Base-by-base conservation (phyloP, 2,329 filamentous ascomycete genomes). In the Penicillium sp. region DNA sequence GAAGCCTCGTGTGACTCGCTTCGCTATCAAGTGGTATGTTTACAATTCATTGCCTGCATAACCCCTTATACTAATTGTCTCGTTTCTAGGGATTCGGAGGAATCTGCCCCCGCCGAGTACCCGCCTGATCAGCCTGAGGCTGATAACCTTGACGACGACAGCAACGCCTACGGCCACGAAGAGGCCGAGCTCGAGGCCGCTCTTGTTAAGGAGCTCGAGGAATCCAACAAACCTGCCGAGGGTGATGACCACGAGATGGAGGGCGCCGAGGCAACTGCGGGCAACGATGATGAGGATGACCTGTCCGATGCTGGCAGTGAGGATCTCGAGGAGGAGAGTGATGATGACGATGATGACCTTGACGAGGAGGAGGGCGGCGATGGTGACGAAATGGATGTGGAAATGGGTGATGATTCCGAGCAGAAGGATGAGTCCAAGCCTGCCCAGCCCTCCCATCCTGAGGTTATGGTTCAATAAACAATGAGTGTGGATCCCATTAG, bases 101-200 rank as follows among this genome's bases (percentile, higher is more conserved):
- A 93, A 64, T 95, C 92, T 73, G 95, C 95, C 29, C 95, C 95
- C 2, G 88, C 95, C 63, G 93, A 99, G 78, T 99, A 91, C 75
- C 95, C 95, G 29, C 96, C 95, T 60, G 95, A 99, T 75, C 95
- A 99, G 79, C 95, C 95, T 43, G 95, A 99, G 75, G 95, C 93
- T 53, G 96, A 99, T 71, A 83, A 89, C 45, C 83, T 85, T 51
- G 89, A 89, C 44, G 93, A 97, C 67, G 95, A 96, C 67, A 84
- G 82, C 54, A 89, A 90, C 26, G 86, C 90, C 65, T 99, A 99
- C 71, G 95, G 93, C 61, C 92, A 90, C 23, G 95, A 98, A 55
- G 93, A 96, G 75, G 87, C 86, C 16, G 91, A 92, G 48, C 88
- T 88, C 35, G 87, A 88, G 62, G 86, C 88, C 52, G 85, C 78